A percentile compares a stretch with the other conserved stretches of the same genome.
Conservation (phyloP, 208 protist genomes). For the Angomonas desouzai region DNA sequence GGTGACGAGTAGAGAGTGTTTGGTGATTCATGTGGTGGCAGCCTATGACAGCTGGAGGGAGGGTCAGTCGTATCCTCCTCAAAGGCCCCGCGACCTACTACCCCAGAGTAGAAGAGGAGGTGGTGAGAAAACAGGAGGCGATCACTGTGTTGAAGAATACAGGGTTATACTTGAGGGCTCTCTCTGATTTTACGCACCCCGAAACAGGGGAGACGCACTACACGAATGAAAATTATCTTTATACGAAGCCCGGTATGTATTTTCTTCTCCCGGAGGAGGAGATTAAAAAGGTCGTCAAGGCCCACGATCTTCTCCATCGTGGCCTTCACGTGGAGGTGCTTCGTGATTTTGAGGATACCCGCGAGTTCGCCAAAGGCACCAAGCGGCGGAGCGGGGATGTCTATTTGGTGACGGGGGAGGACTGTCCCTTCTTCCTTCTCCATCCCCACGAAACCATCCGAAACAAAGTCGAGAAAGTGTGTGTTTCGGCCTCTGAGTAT, state of each 20-base stretch:
- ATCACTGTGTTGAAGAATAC: slow-evolving; percentile 20
- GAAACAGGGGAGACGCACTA: slow-evolving; percentile 32
- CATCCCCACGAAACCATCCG: slow-evolving; percentile 92
- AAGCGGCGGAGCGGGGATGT: slow-evolving; percentile 58
- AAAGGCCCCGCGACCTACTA: slow-evolving; percentile 70
- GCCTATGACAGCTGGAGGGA: slow-evolving; percentile 46
- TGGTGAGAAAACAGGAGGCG: slow-evolving; percentile 34
- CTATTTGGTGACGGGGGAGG: slow-evolving; percentile 83
- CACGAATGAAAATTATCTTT: slow-evolving; percentile 68
- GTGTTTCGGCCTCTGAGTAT: slow-evolving; percentile 24
- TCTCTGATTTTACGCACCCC: slow-evolving; percentile 30
- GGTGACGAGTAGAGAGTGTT: slow-evolving; percentile 40
- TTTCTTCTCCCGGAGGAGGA: slow-evolving; percentile 83
- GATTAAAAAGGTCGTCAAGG: slow-evolving; percentile 46
- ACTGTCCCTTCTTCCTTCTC: slow-evolving; percentile 80
- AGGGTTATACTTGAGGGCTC: slow-evolving; percentile 41
- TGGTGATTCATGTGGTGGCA: slow-evolving; percentile 53
- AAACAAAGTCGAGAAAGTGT: slow-evolving; percentile 9
- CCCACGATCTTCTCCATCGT: slow-evolving; percentile 58
- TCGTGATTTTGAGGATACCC: slow-evolving; percentile 83
- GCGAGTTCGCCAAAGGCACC: slow-evolving; percentile 48
- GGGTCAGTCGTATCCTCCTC: slow-evolving; percentile 50
- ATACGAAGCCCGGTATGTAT: slow-evolving; percentile 38
- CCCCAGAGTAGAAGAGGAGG: slow-evolving; percentile 57
- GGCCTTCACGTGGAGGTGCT: slow-evolving; percentile 86